Percentiles rank a stretch among this genome's conserved stretches.
Evolutionary conservation across 2,329 filamentous ascomycete genomes (phyloP).

Genomic region (Gliomastix tumulicola): DNA sequence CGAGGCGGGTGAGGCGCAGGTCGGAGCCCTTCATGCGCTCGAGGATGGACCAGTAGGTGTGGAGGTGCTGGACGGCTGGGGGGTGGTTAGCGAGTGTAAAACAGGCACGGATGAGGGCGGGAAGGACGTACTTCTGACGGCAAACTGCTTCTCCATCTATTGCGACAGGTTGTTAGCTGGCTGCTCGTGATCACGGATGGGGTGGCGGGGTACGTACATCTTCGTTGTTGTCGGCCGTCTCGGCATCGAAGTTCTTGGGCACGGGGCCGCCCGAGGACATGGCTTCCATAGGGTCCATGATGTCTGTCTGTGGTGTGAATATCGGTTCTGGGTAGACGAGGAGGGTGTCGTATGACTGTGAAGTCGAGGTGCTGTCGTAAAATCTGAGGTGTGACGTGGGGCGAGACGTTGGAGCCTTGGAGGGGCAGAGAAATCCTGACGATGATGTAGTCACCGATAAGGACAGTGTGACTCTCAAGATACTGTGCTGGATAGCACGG

Average conservation of each 20-base stretch:
- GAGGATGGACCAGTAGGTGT: conserved; percentile 95
- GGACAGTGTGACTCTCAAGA: too few species aligned
- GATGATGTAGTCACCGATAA: too few species aligned
- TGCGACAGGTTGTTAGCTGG: conserved; percentile 4
- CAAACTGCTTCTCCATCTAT: conserved; percentile 98
- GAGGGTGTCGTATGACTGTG: too few species aligned
- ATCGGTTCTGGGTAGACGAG: too few species aligned
- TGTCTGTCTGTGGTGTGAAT: conserved; percentile 4
- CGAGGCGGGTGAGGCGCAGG: conserved; percentile 84
- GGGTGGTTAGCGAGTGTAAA: too few species aligned
- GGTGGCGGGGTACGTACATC: conserved; percentile 35
- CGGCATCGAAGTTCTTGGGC: conserved; percentile 53
- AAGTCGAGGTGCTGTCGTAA: too few species aligned
- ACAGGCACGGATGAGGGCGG: neutral
- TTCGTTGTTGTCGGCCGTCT: conserved; percentile 47
- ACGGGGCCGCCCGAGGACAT: conserved; percentile 25
- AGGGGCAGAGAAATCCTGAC: too few species aligned
- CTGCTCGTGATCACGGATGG: neutral
- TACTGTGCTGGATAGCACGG: too few species aligned
- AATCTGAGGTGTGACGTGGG: too few species aligned
- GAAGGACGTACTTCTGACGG: conserved; percentile 78
- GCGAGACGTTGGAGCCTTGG: too few species aligned
- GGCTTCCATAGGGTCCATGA: conserved; percentile 31
- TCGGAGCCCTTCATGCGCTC: conserved; percentile 84
- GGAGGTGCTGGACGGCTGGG: conserved; percentile 85